Evolutionary conservation across 306 rosid genomes (phyloP), one percentile per base, ranked within the genome.

Genomic region (Castanopsis chinensis): DNA sequence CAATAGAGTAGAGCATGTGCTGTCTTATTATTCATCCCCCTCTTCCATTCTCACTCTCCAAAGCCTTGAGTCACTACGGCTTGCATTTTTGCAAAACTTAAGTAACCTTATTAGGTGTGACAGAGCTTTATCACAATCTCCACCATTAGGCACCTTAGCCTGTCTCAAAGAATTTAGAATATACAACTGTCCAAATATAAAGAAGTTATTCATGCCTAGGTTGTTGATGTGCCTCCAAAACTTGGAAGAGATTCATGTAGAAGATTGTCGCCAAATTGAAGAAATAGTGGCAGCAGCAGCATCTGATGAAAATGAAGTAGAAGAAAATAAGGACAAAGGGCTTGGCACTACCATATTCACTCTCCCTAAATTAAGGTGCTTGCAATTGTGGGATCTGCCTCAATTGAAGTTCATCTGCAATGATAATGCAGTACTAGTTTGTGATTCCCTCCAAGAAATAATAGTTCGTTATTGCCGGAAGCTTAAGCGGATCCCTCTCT

Each of bases 401-500:
- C 57, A 75, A 59, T 54, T 81, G 76, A 68, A 49, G 28, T 57
- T 17, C 71, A 45, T 80, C 3, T 80, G 71, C 23, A 17, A 23
- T 23, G 5, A 33, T 3, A 41, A 23, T 15, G 58, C 70, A 25
- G 70, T 52, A 20, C 53, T 63, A 43, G 49, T n/a, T 33, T 68
- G 76, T 45, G 71, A 56, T 41, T 57, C 79, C 49, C 54, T 80
- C 20, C 71, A 12, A 56, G 12, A 11, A 18, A 23, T 78, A 4
- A 28, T 67, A 28, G 69, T 57, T 17, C 71, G 76, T 0, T 56
- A 69, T 45, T 78, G 81, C 51, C 43, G 28, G 55, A 56, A 37
- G 69, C 71, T 69, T 23, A 78, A 71, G 21, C 41, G 57, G 70
- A 69, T 78, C 37, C 81, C 76, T 4, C 63, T 77, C 18, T 21